phyloP scores from a whole-genome alignment of 2,329 filamentous ascomycete species.

The Aspergillus costaricaensis region DNA sequence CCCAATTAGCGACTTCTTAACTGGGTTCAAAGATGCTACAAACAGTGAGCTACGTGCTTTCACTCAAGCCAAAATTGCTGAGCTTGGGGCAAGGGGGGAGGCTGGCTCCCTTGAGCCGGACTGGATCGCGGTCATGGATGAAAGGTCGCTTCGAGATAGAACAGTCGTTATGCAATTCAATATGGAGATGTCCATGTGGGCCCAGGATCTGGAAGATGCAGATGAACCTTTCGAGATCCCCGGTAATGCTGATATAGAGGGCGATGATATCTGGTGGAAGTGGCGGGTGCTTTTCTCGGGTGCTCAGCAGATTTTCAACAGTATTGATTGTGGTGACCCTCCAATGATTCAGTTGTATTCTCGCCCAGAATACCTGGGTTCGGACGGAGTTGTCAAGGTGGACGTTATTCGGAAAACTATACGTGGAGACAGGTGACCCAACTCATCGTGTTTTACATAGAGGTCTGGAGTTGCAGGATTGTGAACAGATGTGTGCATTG shows the following conservation, averaged over 20 bases:
- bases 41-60: background rate
- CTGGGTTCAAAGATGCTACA: background rate
- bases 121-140: background rate
- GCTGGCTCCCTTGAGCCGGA: background rate
- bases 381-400: background rate
- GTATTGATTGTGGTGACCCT: background rate
- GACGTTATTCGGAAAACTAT: background rate
- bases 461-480: background rate
- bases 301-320: background rate
- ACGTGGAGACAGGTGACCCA: background rate
- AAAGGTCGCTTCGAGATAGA: background rate
- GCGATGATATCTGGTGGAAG: background rate
- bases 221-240: background rate
- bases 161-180: background rate
- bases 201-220: background rate
- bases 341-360: background rate
- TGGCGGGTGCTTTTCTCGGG: background rate
- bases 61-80: background rate
- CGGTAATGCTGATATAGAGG: background rate
- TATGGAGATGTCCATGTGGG: background rate
- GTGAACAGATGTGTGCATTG: too few relatives aligned
- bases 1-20: background rate
- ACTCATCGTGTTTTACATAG: background rate
- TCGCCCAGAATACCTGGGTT: background rate
- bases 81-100: background rate